These are phyloP conservation scores for Lactarius psammicola DNA, from an alignment of 768 basidiomycete species.

Conservation along the genomic window DNA sequence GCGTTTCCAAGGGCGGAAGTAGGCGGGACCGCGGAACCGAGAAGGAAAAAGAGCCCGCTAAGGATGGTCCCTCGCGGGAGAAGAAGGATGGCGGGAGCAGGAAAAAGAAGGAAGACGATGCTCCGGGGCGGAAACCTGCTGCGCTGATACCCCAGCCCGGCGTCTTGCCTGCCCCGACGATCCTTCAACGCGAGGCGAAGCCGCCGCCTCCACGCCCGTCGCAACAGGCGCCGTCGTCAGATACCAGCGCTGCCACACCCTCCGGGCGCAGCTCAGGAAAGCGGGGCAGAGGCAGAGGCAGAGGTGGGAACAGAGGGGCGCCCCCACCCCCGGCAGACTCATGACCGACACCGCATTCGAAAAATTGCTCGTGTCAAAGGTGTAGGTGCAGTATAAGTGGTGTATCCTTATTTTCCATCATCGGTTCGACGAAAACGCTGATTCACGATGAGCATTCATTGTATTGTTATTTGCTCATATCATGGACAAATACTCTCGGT, in stretches of 20 bases:
- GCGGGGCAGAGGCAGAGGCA: constrained; percentile 21
- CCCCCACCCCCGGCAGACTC: constrained; percentile 5
- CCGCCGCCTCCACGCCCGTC: constrained; percentile 1
- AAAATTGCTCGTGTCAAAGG: background rate
- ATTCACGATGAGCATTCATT: background rate
- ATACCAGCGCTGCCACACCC: background rate
- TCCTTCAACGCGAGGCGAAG: constrained; percentile 33
- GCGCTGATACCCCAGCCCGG: constrained; percentile 4
- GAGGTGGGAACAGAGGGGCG: constrained; percentile 18
- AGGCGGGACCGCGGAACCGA: constrained; percentile 24
- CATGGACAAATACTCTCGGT: background rate
- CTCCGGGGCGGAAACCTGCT: background rate
- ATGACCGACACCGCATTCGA: background rate
- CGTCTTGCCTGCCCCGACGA: constrained; percentile 29
- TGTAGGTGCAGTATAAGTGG: background rate
- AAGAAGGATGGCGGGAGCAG: constrained; percentile 24
- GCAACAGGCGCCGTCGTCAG: constrained; percentile 4
- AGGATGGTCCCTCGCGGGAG: constrained; percentile 21
- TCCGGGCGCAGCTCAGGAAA: constrained; percentile 5
- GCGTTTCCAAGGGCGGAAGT: constrained; percentile 44
- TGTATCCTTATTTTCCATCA: background rate
- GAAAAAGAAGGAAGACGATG: constrained; percentile 16
- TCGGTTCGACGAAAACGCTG: background rate
- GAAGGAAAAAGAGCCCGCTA: constrained; percentile 33
- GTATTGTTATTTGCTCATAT: background rate